These are phyloP conservation scores for Sodiomyces alkalinus DNA, from an alignment of 2,329 filamentous ascomycete genomes.

Conservation along the genomic window DNA sequence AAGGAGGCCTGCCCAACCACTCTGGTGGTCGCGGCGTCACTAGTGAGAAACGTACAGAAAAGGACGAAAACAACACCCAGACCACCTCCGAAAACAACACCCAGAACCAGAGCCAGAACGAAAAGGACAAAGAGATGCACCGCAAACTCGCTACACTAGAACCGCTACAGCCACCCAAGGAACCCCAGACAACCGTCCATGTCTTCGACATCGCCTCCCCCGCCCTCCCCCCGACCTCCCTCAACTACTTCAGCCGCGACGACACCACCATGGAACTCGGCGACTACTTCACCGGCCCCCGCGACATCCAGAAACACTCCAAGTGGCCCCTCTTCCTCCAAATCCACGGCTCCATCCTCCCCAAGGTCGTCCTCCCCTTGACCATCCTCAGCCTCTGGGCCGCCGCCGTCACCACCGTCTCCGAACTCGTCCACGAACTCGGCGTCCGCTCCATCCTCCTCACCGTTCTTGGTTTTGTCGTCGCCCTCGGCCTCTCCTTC, in stretches of 20 bases:
- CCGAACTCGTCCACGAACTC: conserved; percentile 22
- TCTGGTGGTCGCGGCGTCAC: too few relatives aligned
- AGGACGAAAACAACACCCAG: too few relatives aligned
- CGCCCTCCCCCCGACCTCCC: conserved; percentile 14
- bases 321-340: conserved; percentile 65
- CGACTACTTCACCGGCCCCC: conserved; percentile 50
- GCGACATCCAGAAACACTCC: conserved; percentile 57
- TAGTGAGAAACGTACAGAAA: too few relatives aligned
- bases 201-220: conserved; percentile 16
- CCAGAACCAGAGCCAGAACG: too few relatives aligned
- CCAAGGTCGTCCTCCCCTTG: conserved; percentile 59
- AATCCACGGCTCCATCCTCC: conserved; percentile 60
- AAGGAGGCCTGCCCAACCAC: too few relatives aligned
- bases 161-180: too few relatives aligned
- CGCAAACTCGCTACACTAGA: too few relatives aligned
- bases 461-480: conserved; percentile 68
- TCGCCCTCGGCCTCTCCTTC: conserved; percentile 65
- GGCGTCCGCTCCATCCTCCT: conserved; percentile 40
- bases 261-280: conserved; percentile 31
- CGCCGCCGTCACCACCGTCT: conserved; percentile 45
- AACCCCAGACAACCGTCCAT: too few relatives aligned
- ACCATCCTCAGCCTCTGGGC: conserved; percentile 48
- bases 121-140: too few relatives aligned
- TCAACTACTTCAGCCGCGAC: conserved; percentile 16
- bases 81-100: too few relatives aligned